Base-by-base conservation (phyloP, 73 alveolate species). In the Blepharisma stoltei region DNA sequence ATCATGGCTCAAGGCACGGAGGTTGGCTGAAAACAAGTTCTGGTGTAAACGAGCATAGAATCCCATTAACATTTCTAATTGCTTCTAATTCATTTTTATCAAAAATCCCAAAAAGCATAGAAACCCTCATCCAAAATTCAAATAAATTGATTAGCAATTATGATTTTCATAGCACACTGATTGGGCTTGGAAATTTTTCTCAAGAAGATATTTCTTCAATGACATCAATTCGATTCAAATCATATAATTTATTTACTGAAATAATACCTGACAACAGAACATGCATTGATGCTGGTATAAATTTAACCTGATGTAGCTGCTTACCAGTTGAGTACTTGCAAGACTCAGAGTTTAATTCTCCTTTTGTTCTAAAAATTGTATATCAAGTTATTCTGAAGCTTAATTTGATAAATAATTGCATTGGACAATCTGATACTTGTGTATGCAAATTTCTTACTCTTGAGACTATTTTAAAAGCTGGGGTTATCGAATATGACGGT, bases 1-100 rank as follows among this genome's bases (percentile, higher is more conserved):
- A 52, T 52, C 67, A 52, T 52, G 67, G 67, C 2, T 52, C 67
- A 52, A 52, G 67, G 67, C 23, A 52, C 23, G 67, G 67, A n/a
- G 23, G 23, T n/a, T n/a, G 18, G 23, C 32, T 20, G 23, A 14
- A 52, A n/a, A 52, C 32, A 14, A 20, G 23, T 14, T n/a, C 18
- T n/a, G 67, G 67, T 0, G 67, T 20, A 14, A 52, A n/a, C 23
- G 67, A 52, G 23, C 32, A n/a, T 52, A 52, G 23, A 20, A 14
- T 52, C 23, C 67, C 67, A 1, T n/a, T 52, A 20, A 14, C 23
- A n/a, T 52, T 52, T 3, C 2, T 52, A 20, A 52, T 52, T 14
- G 67, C 32, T n/a, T n/a, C 18, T 20, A 52, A 14, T 52, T 52
- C 18, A 4, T 20, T 52, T 52, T 52, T 52, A 20, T 0, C 18